Evolutionary conservation across 495 filamentous ascomycete species (phyloP).

Genomic region (Polyplosphaeria fusca): DNA sequence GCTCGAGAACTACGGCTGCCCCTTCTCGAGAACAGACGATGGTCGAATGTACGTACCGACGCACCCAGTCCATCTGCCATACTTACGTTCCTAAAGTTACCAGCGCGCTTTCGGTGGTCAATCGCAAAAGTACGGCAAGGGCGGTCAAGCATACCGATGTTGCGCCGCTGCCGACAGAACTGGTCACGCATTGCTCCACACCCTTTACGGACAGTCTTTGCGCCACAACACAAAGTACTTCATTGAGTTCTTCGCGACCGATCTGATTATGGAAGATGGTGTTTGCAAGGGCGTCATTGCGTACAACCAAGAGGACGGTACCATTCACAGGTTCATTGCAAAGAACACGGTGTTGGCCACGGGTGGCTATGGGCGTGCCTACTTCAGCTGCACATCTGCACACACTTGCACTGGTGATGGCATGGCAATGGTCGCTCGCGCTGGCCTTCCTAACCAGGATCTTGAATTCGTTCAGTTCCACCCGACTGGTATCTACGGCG

Average conservation of each 20-base stretch:
- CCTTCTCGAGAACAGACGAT: conserved; percentile 95
- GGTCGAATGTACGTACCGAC: conserved; percentile 69
- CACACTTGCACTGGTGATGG: conserved; percentile 98
- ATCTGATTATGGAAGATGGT: conserved; percentile 94
- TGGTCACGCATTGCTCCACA: conserved; percentile 94
- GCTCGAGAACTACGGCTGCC: conserved; percentile 95
- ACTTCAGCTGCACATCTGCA: conserved; percentile 96
- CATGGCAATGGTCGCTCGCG: conserved; percentile 97
- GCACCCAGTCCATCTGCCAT: background rate
- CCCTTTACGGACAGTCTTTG: conserved; percentile 95
- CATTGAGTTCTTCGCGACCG: conserved; percentile 96
- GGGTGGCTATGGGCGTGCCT: conserved; percentile 93
- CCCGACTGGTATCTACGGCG: conserved; percentile 96
- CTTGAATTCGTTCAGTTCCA: conserved; percentile 99
- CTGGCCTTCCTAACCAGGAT: conserved; percentile 96
- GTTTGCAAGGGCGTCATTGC: conserved; percentile 93
- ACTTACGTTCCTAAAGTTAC: conserved; percentile 52
- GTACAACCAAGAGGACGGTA: conserved; percentile 98
- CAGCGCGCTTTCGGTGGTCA: conserved; percentile 97
- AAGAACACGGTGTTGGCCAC: conserved; percentile 95
- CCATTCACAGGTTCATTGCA: conserved; percentile 90
- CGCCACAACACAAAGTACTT: conserved; percentile 98
- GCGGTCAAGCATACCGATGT: conserved; percentile 94
- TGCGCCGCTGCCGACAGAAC: conserved; percentile 94
- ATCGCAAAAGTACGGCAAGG: conserved; percentile 90